These are phyloP conservation scores for Fusarium xylarioides DNA, from an alignment of 2,329 filamentous ascomycete genomes.

Conservation along the genomic window DNA sequence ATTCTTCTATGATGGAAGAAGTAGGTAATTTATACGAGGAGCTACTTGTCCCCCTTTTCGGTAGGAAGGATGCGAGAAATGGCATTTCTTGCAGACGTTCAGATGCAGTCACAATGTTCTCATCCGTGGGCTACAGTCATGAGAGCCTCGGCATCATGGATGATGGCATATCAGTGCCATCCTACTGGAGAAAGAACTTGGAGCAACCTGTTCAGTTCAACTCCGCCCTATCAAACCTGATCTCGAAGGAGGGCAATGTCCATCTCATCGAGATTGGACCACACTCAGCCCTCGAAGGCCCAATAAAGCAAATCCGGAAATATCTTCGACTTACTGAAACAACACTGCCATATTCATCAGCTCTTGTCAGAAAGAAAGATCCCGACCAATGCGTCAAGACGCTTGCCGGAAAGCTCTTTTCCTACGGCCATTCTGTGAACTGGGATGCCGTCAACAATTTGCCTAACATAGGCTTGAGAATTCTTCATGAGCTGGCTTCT, in stretches of 20 bases:
- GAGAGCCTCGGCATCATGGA: background rate
- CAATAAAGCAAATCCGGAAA: background rate
- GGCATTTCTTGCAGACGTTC: accelerated
- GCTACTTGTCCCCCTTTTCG: accelerated
- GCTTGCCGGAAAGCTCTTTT: background rate
- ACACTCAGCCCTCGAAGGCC: background rate
- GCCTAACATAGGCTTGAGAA: background rate
- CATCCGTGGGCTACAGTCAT: background rate
- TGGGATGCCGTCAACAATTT: background rate
- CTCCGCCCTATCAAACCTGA: background rate
- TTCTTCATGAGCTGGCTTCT: background rate
- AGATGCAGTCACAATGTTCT: background rate
- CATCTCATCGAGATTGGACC: background rate
- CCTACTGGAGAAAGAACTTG: background rate
- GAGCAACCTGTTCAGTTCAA: background rate
- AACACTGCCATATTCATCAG: background rate
- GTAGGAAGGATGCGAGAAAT: background rate
- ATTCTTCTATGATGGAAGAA: background rate
- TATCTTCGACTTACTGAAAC: background rate
- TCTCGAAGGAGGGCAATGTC: background rate
- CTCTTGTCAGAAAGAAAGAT: background rate
- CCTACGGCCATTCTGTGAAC: background rate
- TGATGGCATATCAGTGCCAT: background rate
- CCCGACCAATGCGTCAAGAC: background rate
- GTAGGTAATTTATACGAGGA: background rate